phyloP scores from a whole-genome alignment of 129 eudicot genomes.

The Lactuca saligna region DNA sequence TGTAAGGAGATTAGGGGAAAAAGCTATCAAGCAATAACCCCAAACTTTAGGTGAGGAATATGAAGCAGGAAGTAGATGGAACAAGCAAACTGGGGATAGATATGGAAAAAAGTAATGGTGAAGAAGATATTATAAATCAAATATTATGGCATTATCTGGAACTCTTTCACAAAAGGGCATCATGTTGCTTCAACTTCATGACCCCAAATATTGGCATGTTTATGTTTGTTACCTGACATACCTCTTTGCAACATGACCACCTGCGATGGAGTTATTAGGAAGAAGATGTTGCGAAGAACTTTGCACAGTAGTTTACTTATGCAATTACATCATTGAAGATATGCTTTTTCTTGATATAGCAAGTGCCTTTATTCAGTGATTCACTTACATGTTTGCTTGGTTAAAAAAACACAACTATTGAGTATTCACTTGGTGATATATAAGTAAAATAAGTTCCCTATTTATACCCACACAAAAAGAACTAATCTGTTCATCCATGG shows the following conservation, averaged over 20 bases:
- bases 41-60: neutral
- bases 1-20: neutral
- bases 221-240: too few relatives aligned
- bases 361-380: neutral
- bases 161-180: slow-evolving; percentile 5
- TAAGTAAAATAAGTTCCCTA: too few relatives aligned
- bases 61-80: too few relatives aligned
- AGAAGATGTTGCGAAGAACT: neutral
- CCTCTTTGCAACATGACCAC: neutral
- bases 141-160: too few relatives aligned
- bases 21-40: neutral
- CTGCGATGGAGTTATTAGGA: neutral
- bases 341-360: neutral
- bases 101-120: neutral
- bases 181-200: slow-evolving; percentile 1
- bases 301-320: neutral
- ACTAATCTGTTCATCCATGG: too few relatives aligned
- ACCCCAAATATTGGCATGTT: too few relatives aligned
- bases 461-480: too few relatives aligned
- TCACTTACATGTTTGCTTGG: too few relatives aligned
- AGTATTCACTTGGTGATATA: too few relatives aligned
- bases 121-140: too few relatives aligned
- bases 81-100: too few relatives aligned
- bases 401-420: too few relatives aligned
- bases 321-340: neutral